Percentiles rank a stretch among this genome's conserved stretches.
These are phyloP conservation scores for Metarhizium sp. DNA, from an alignment of 2,329 filamentous ascomycete species.

Conservation along the genomic window DNA sequence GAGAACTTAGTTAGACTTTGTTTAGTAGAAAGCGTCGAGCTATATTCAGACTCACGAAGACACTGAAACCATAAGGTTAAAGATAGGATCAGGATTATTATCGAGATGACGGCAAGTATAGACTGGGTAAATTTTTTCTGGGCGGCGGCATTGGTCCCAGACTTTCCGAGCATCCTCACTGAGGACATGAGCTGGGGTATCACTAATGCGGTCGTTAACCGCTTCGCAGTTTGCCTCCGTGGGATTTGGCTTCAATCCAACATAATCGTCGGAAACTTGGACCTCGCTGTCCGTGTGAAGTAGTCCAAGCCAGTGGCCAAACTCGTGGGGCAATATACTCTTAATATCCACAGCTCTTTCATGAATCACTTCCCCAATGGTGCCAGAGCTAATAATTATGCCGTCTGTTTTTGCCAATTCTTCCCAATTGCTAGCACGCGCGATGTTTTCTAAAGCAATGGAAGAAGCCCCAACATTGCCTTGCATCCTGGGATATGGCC, in stretches of 20 bases:
- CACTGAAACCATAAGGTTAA: background rate
- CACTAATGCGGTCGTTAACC: background rate
- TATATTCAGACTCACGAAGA: background rate
- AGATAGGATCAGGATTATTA: background rate
- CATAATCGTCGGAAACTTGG: background rate
- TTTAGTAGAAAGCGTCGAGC: background rate
- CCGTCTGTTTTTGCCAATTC: background rate
- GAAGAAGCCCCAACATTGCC: too few species aligned
- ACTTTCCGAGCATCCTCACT: background rate
- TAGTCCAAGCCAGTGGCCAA: background rate
- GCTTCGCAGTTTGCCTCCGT: background rate
- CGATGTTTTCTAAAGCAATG: too few species aligned
- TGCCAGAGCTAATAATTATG: background rate
- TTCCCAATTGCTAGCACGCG: accelerated
- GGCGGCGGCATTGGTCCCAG: background rate
- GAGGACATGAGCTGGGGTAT: background rate
- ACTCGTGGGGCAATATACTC: background rate
- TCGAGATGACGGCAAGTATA: background rate
- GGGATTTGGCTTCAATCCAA: too few species aligned
- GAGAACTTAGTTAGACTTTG: background rate
- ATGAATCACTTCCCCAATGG: too few species aligned
- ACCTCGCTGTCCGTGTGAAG: background rate
- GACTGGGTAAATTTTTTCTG: background rate
- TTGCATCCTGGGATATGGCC: accelerated
- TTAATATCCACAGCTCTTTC: background rate